Conservation (phyloP, 345 rosid species). For the Pseudoturritis turrita region DNA sequence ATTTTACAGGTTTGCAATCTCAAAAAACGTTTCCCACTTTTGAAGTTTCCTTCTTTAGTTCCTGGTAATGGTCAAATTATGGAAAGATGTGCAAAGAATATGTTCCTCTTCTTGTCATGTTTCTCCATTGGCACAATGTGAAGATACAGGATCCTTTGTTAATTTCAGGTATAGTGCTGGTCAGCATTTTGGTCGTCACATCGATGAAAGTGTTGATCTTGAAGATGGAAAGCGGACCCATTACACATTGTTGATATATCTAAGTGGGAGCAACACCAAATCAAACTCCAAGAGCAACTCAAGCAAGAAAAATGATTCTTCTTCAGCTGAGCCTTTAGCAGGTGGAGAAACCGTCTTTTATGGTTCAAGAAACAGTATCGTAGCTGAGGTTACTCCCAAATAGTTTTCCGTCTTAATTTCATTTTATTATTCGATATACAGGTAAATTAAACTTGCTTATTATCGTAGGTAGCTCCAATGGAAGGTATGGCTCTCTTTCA, state of each 20-base stretch:
- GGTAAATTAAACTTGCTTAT: background rate
- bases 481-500: constrained; percentile 97
- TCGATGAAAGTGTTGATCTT: constrained; percentile 76
- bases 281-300: constrained; percentile 41
- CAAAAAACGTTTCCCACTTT: too few species aligned
- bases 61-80: background rate
- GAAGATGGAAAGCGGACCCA: constrained; percentile 67
- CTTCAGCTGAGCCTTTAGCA: constrained; percentile 46
- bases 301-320: constrained; percentile 38
- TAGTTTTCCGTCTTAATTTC: background rate
- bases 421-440: background rate
- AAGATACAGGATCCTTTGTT: background rate
- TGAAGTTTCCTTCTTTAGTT: background rate
- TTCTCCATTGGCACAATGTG: background rate
- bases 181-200: constrained; percentile 81
- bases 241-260: constrained; percentile 82
- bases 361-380: constrained; percentile 61
- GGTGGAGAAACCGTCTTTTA: constrained; percentile 98
- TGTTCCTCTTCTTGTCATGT: background rate
- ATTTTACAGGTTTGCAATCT: constrained; percentile 58
- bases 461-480: constrained; percentile 64
- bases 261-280: constrained; percentile 52
- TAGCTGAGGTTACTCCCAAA: constrained; percentile 63
- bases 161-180: constrained; percentile 74
- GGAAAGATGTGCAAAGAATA: background rate